phyloP scores from a whole-genome alignment of 202 grass and related monocot species.

The Hordeum pubiflorum region DNA sequence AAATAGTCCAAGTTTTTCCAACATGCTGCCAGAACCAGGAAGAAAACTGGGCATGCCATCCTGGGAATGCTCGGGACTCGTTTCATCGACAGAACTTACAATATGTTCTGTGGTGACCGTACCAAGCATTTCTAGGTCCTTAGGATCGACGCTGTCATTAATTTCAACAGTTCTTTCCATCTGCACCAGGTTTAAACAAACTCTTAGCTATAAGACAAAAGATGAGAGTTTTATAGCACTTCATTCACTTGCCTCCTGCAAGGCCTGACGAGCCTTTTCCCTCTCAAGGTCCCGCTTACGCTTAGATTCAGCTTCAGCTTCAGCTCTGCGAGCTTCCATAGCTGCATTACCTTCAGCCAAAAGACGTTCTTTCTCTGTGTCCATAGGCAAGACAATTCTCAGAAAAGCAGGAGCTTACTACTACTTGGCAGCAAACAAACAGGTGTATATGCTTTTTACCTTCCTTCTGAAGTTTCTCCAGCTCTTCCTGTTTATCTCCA shows the following conservation, averaged over 20 bases:
- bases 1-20: constrained; percentile 82
- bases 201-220: constrained; percentile 4
- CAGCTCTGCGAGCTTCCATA: constrained; percentile 77
- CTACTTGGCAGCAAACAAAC: neutral
- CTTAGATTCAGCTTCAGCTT: constrained; percentile 78
- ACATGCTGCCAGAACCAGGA: constrained; percentile 44
- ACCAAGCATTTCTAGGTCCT: constrained; percentile 80
- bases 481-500: constrained; percentile 69
- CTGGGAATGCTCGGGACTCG: constrained; percentile 54
- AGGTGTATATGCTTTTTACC: constrained; percentile 39
- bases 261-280: constrained; percentile 75
- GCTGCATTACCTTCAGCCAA: constrained; percentile 90
- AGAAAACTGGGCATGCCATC: constrained; percentile 62
- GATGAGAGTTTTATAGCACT: neutral
- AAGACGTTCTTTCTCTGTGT: constrained; percentile 75
- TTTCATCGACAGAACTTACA: constrained; percentile 67
- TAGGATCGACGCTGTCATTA: constrained; percentile 52
- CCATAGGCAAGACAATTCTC: neutral
- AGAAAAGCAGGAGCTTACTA: neutral
- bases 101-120: constrained; percentile 53
- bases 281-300: constrained; percentile 74
- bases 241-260: constrained; percentile 62
- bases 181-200: constrained; percentile 30
- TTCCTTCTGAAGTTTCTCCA: constrained; percentile 80
- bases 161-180: constrained; percentile 86